Evolutionary conservation across 1,284 basidiomycete genomes (phyloP), one percentile per base, ranked within the genome.

Genomic region (Tylopilus orsonianus): DNA sequence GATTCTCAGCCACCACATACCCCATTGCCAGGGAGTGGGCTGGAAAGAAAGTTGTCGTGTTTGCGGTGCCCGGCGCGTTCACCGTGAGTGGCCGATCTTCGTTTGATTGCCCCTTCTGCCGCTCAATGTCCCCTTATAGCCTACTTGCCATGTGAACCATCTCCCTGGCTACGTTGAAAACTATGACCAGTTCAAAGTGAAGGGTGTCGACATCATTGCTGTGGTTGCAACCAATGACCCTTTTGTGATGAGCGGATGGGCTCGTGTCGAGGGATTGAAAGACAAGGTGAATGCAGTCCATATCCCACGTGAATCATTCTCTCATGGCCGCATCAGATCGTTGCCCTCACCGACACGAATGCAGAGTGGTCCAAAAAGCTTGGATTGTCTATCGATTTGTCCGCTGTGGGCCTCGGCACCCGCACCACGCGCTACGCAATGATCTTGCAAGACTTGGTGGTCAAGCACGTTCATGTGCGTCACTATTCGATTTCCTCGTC

Each of bases 181-280:
- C 52, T 77, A 78, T 60, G 78, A 81, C 29, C 71, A 85, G 56
- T 78, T 93, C 75, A 87, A 85, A 69, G 71, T 73, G 29, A 88
- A 87, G 67, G 87, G 87, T 44, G 79, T 87, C 44, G 87, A 91
- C 61, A 73, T 81, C 43, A 69, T 91, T 59, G 83, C 78, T 19
- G 80, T 87, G 52, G 56, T 90, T 50, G 80, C 85, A 18, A 79
- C 82, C 41, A 90, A 90, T 67, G 88, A 90, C 60, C 70, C 80
- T n/a, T 90, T 86, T 61, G 87, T 90, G 50, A 77, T 87, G 79
- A 83, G 78, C 57, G 90, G 82, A 41, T 92, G 89, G 86, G 83
- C 76, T 16, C 78, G 84, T 43, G 75, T 81, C 49, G 75, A 81
- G 55, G 81, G 81, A 6, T 72, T 85, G 58, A 79, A 85, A 65